These are phyloP conservation scores for Nicotiana benthamiana DNA, from an alignment of 257 asterid genomes.

Conservation along the genomic window DNA sequence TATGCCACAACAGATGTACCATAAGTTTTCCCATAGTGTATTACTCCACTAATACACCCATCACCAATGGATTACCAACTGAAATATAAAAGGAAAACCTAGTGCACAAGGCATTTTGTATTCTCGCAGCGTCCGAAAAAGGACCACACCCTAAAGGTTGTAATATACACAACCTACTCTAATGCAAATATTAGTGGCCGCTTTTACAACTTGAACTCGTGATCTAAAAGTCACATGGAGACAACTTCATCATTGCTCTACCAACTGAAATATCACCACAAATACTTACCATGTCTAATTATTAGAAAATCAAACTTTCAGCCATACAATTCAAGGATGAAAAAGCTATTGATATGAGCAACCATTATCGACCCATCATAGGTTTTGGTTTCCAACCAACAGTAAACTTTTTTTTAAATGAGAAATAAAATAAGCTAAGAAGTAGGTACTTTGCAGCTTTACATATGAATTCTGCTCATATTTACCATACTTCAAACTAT, in stretches of 20 bases:
- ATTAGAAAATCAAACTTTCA: neutral
- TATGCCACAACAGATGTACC: too few species aligned
- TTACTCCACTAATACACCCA: too few species aligned
- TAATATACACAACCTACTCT: too few species aligned
- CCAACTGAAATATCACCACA: neutral
- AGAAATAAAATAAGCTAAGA: neutral
- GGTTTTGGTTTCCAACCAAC: neutral
- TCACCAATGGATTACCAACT: too few species aligned
- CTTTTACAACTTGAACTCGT: too few species aligned
- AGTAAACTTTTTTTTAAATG: neutral
- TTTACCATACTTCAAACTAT: neutral
- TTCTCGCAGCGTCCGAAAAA: too few species aligned
- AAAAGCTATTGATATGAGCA: neutral
- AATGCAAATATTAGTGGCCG: too few species aligned
- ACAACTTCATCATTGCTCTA: neutral
- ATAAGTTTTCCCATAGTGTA: too few species aligned
- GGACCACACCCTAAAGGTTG: too few species aligned
- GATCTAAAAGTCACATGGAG: too few species aligned
- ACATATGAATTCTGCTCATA: neutral
- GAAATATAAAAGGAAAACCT: too few species aligned
- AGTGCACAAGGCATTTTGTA: too few species aligned
- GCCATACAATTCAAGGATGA: neutral
- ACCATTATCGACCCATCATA: neutral
- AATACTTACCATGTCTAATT: neutral
- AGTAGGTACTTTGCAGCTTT: neutral